These are phyloP conservation scores for Canna indica DNA, from an alignment of 176 grass and related monocot genomes.

Conservation along the genomic window DNA sequence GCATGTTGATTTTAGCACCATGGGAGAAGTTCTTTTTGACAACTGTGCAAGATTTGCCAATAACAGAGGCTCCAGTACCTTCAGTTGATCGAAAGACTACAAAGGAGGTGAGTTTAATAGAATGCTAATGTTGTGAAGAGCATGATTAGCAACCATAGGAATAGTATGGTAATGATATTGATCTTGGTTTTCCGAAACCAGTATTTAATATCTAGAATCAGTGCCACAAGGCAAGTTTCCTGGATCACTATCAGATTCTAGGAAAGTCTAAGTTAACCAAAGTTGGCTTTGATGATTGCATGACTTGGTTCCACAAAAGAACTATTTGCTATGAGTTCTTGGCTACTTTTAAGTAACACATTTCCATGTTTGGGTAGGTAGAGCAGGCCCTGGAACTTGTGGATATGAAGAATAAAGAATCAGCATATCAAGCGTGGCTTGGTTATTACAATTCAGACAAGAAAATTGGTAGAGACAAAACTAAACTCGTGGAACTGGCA, in stretches of 20 bases:
- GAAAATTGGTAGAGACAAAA: constrained; percentile 46
- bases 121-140: neutral
- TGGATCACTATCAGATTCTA: no score
- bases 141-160: neutral
- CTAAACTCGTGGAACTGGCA: constrained; percentile 56
- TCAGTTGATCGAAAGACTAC: constrained; percentile 53
- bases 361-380: constrained; percentile 31
- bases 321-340: neutral
- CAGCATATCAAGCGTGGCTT: constrained; percentile 88
- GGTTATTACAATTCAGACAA: constrained; percentile 87
- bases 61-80: constrained; percentile 58
- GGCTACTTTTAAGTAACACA: neutral
- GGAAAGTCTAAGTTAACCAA: no score
- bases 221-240: no score
- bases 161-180: neutral
- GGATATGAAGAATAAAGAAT: constrained; percentile 64
- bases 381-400: constrained; percentile 34
- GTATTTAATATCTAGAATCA: neutral
- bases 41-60: constrained; percentile 72
- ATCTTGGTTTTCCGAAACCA: neutral
- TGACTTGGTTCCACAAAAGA: neutral
- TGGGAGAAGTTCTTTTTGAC: constrained; percentile 91
- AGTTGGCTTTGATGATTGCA: no score
- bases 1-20: constrained; percentile 72
- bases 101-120: constrained; percentile 35